Evolutionary conservation across 1,139 yeast species (phyloP), one percentile per base, ranked within the genome.

Genomic region (Hanseniaspora uvarum): DNA sequence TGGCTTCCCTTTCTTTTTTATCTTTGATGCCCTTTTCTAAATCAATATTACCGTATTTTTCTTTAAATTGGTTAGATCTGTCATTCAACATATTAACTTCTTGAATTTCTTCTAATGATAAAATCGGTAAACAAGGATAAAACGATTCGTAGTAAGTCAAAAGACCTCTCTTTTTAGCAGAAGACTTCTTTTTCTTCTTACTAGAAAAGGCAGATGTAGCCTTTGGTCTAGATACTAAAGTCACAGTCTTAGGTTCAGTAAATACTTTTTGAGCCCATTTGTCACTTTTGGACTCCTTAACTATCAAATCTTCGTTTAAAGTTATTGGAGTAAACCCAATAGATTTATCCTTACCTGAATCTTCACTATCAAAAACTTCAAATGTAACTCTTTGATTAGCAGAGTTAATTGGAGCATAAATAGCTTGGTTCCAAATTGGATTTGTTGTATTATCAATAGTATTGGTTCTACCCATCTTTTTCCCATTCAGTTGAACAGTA

Each of bases 321-420:
- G 79, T 78, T 26, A 92, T 72, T 62, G 82, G 83, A 68, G 84
- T 83, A 14, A 83, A 76, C 54, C 99, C 98, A 56, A 92, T 76
- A 10, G 95, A 78, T 65, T 96, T 80, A 68, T 94, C 98, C 43
- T 80, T 79, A 23, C 83, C 79, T 56, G 72, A 76, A 56, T 76
- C 75, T 69, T 89, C 94, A 46, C 83, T 85, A 69, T 89, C 97
- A 96, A 92, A 86, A 11, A 81, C 94, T 68, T 92, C 97, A 54
- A 94, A 67, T 2, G 88, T 81, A 59, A 89, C 70, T 63, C 78
- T 82, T 67, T 89, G 97, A 64, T 82, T 82, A 39, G 88, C 79
- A 46, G 88, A 83, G 14, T 94, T 78, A 24, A 92, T 78, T 7
- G 95, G 82, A 40, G 86, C 79, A 67, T 87, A 92, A 54, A 86